phyloP scores from a whole-genome alignment of 257 asterid species.

The Forsythia viridissima region DNA sequence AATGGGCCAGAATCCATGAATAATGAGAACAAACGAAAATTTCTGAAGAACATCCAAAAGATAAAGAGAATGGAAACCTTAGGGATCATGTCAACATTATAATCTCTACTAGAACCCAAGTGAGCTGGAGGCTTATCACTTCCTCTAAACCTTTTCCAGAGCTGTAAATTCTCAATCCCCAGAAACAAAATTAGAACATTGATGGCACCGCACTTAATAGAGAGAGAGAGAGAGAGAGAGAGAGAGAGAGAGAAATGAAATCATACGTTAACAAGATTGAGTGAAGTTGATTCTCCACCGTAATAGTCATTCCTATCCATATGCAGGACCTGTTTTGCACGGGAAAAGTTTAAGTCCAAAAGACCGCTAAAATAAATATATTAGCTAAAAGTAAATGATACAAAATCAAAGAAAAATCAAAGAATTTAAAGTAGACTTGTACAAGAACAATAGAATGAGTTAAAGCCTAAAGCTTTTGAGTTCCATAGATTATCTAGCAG shows the following conservation, averaged over 20 bases:
- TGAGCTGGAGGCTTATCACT: slow-evolving; percentile 79
- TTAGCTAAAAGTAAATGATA: not conserved
- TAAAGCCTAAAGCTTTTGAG: not conserved
- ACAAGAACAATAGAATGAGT: no score
- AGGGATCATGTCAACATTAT: slow-evolving; percentile 94
- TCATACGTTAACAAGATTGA: slow-evolving; percentile 39
- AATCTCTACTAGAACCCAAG: slow-evolving; percentile 90
- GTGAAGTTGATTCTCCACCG: slow-evolving; percentile 47
- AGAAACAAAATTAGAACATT: not conserved
- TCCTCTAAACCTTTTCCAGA: slow-evolving; percentile 92
- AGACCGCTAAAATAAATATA: not conserved
- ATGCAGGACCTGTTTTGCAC: slow-evolving; percentile 34
- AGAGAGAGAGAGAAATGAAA: not conserved
- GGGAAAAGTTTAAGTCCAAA: not conserved
- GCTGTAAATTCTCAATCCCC: slow-evolving; percentile 30
- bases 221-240: no score
- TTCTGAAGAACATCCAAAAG: slow-evolving; percentile 12
- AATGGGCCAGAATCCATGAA: not conserved
- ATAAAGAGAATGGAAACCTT: slow-evolving; percentile 52
- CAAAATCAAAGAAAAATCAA: no score
- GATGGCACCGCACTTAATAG: no score
- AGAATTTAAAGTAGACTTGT: no score
- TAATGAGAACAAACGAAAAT: slow-evolving; percentile 3
- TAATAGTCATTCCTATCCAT: slow-evolving; percentile 49
- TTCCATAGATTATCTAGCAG: no score